Percentiles rank a stretch among this genome's conserved stretches.
Conservation (phyloP, 345 rosid species). For the Noccaea bulbosa region DNA sequence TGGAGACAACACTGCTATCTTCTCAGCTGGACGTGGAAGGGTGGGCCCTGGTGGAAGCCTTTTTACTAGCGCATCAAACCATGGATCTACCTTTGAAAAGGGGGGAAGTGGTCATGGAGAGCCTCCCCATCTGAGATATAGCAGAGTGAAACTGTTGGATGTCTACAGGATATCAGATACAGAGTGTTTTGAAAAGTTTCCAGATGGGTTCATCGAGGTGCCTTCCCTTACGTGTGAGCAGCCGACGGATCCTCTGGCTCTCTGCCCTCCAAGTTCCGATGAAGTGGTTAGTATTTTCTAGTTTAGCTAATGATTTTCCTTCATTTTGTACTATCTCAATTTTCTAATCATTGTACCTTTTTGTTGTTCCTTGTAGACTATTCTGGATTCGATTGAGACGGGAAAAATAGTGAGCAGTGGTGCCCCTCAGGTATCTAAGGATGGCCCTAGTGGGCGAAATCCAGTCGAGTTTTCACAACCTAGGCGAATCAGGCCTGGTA, state of each 20-base stretch:
- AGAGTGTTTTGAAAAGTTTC: conserved; percentile 46
- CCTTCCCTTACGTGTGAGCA: conserved; percentile 79
- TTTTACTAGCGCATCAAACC: conserved; percentile 41
- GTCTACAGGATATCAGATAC: conserved; percentile 69
- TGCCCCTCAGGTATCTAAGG: conserved; percentile 76
- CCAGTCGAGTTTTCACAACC: conserved; percentile 54
- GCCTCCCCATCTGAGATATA: conserved; percentile 58
- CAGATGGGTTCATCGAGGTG: conserved; percentile 64
- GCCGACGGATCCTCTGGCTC: conserved; percentile 75
- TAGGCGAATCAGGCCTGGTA: conserved; percentile 73
- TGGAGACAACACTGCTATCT: conserved; percentile 61
- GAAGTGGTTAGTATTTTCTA: conserved; percentile 65
- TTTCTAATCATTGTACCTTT: conserved; percentile 31
- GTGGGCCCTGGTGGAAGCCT: conserved; percentile 57
- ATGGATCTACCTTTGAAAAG: conserved; percentile 52
- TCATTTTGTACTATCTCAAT: conserved; percentile 23
- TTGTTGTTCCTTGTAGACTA: conserved; percentile 49
- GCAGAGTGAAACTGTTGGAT: conserved; percentile 80
- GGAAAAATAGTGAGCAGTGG: conserved; percentile 85
- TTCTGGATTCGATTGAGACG: conserved; percentile 79
- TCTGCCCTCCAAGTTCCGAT: conserved; percentile 69
- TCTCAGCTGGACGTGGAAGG: conserved; percentile 75
- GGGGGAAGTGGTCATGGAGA: conserved; percentile 64
- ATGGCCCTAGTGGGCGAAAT: conserved; percentile 61
- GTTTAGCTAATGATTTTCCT: conserved; percentile 20